Evolutionary conservation across 2,329 filamentous ascomycete genomes (phyloP).

Genomic region (Chaetomiaceae sp.): DNA sequence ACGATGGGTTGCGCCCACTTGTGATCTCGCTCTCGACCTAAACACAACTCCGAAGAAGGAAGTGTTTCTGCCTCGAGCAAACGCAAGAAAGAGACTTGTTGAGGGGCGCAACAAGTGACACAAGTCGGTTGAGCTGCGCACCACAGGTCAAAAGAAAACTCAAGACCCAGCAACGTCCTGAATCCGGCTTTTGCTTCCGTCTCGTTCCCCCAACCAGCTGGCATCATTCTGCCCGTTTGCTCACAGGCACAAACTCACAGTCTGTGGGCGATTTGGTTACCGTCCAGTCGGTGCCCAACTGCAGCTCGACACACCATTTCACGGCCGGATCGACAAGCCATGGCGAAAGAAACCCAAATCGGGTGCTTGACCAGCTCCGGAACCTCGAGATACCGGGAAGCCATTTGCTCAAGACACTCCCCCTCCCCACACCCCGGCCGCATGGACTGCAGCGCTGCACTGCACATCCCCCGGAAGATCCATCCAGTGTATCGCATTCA

Average conservation of each 20-base stretch:
- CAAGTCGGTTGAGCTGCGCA: too few species aligned
- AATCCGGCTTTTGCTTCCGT: too few species aligned
- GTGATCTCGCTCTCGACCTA: too few species aligned
- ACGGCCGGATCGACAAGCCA: conserved; percentile 7
- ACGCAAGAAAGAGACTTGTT: too few species aligned
- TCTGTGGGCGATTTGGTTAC: neutral
- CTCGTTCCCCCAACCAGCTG: neutral
- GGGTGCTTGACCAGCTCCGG: conserved; percentile 15
- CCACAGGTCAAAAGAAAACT: too few species aligned
- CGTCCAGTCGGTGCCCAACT: conserved; percentile 2
- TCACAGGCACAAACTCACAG: neutral
- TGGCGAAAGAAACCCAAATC: conserved; percentile 11
- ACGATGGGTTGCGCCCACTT: too few species aligned
- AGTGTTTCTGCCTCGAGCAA: too few species aligned
- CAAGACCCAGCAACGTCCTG: too few species aligned
- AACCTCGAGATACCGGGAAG: conserved; percentile 7
- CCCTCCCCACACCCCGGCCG: neutral
- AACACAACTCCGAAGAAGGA: too few species aligned
- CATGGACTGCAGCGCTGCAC: neutral
- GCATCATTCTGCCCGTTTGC: neutral
- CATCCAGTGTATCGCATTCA: conserved; percentile 17
- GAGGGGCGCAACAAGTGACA: too few species aligned
- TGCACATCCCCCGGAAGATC: conserved; percentile 20
- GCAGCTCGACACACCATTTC: neutral
- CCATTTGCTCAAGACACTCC: conserved; percentile 7